Base-by-base conservation (phyloP, 2,329 filamentous ascomycete species). In the Diaporthe citriasiana region DNA sequence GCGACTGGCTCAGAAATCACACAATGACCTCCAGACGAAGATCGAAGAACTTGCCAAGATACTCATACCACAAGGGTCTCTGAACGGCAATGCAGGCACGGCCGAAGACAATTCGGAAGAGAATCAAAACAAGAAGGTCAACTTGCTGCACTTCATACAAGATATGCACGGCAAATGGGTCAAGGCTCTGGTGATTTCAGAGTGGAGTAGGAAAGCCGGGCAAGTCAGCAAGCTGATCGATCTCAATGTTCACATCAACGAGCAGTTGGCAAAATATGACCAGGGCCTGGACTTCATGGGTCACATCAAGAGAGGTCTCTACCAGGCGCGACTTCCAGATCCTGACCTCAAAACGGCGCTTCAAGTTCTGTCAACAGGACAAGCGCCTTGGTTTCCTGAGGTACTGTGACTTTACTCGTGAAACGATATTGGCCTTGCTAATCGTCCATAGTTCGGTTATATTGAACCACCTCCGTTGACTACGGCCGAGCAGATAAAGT, bases 281-380 rank as follows among this genome's bases (percentile, higher is more conserved):
- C 81, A 83, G 12, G 88, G 90, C 9, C 86, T 94, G 60, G 87
- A 89, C 75, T 88, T 89, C 72, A 87, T 96, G 78, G 90, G 92
- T 69, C 88, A 93, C 57, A 88, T 96, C 79, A 97, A 96, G 83
- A 87, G 91, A 76, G 91, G 93, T 78, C 88, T 97, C 76, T 88
- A 89, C 13, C 88, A 87, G 78, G 93, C 93, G 56, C 93, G 95
- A 78, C 88, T 97, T 80, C 94, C 94, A 5, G 96, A 95, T 80
- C 97, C 97, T 1, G 97, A 99, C 84, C 87, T 99, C 69, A 93
- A 93, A 81, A 98, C 95, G 27, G 96, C 97, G 10, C 86, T 98
- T 57, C 92, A 98, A 79, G 89, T 98, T 35, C 85, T 99, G 71
- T 93, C 94, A 8, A 95, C 91, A 12, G 95, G 94, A 55, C 92